phyloP scores from a whole-genome alignment of 140 eudicot genomes.

The Erigeron philadelphicus region DNA sequence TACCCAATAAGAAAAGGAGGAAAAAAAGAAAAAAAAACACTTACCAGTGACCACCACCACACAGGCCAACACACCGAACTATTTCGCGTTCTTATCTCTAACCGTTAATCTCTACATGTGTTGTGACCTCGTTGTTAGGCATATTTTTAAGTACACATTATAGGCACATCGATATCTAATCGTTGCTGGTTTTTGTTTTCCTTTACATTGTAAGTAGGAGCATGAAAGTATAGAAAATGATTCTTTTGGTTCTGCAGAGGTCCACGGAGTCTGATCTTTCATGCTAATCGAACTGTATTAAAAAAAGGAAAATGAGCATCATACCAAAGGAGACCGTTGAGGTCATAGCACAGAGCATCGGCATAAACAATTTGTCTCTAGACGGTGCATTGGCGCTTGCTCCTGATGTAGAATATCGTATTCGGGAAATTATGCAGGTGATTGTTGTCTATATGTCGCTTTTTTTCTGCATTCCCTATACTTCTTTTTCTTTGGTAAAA shows the following conservation, averaged over 20 bases:
- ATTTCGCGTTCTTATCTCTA: too few relatives aligned
- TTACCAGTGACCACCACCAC: too few relatives aligned
- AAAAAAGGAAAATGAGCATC: constrained; percentile 47
- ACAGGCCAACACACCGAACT: too few relatives aligned
- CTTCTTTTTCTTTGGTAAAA: background rate
- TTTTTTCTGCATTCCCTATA: background rate
- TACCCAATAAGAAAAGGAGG: too few relatives aligned
- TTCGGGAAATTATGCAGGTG: constrained; percentile 78
- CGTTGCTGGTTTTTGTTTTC: too few relatives aligned
- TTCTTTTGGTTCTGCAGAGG: constrained; percentile 20
- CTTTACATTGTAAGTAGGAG: too few relatives aligned
- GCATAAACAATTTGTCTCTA: constrained; percentile 51
- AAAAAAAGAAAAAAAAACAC: too few relatives aligned
- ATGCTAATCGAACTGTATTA: constrained; percentile 13
- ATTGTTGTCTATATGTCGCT: background rate
- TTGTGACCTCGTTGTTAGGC: too few relatives aligned
- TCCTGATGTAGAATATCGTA: constrained; percentile 77
- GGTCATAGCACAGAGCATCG: constrained; percentile 68
- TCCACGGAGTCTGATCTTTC: constrained; percentile 8
- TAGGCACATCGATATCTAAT: too few relatives aligned
- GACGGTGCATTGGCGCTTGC: constrained; percentile 68
- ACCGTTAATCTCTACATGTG: too few relatives aligned
- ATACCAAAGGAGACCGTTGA: constrained; percentile 72
- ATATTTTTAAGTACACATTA: too few relatives aligned
- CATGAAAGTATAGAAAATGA: background rate